These are phyloP conservation scores for Lentinula edodes DNA, from an alignment of 768 basidiomycete species.

Conservation along the genomic window DNA sequence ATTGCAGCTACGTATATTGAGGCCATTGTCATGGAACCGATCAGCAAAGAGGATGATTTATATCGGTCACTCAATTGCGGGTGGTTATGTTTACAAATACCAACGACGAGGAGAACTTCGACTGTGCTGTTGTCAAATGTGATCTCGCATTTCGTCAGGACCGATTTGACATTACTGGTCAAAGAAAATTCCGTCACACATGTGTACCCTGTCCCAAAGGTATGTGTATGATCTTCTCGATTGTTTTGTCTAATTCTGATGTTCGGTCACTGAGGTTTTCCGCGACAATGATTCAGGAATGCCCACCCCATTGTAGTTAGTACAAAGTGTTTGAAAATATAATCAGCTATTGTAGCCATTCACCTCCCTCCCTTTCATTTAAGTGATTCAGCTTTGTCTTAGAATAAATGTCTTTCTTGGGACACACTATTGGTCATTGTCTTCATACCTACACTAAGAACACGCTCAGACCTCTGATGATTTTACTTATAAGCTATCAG, in stretches of 20 bases:
- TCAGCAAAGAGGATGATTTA: background rate
- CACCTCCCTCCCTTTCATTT: background rate
- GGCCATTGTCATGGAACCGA: background rate
- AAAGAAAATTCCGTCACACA: background rate
- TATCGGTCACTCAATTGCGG: background rate
- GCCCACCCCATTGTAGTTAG: background rate
- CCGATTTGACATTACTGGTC: background rate
- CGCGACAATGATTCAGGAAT: background rate
- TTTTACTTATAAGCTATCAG: too few species aligned
- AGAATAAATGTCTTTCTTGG: too few species aligned
- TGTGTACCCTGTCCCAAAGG: background rate
- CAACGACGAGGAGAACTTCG: background rate
- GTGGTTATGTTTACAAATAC: background rate
- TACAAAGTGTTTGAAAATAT: background rate
- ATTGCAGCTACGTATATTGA: background rate
- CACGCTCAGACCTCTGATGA: background rate
- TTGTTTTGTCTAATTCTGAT: background rate
- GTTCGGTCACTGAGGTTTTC: background rate
- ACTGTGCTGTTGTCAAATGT: background rate
- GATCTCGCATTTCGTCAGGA: background rate
- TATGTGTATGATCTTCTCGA: background rate
- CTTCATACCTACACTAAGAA: too few species aligned
- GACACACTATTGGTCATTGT: too few species aligned
- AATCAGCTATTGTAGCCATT: background rate
- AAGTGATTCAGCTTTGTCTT: too few species aligned